phyloP scores from a whole-genome alignment of 1,284 basidiomycete genomes.

The Microbotryomycetes sp. region DNA sequence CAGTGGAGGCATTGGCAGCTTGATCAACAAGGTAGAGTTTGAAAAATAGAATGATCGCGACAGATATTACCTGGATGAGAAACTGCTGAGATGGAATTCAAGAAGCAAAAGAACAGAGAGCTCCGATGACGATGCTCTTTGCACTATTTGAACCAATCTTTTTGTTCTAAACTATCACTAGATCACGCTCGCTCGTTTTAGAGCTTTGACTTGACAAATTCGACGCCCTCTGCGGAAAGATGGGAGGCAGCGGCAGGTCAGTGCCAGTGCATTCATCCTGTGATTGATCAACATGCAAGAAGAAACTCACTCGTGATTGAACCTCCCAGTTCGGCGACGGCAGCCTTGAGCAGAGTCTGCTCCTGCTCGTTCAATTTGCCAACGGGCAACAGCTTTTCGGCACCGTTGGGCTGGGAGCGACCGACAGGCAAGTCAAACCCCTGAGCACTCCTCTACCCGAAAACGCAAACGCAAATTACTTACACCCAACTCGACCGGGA shows the following conservation, averaged over 20 bases:
- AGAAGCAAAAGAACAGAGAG: too few species aligned
- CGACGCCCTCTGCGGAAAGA: slow-evolving; percentile 3
- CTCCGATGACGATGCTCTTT: too few species aligned
- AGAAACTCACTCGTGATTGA: slow-evolving; percentile 44
- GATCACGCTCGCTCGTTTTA: background rate
- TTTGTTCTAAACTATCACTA: too few species aligned
- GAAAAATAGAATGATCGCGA: too few species aligned
- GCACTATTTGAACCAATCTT: too few species aligned
- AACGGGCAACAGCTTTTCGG: slow-evolving; percentile 50
- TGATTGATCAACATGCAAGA: too few species aligned
- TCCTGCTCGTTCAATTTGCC: slow-evolving; percentile 48
- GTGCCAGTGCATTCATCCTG: too few species aligned
- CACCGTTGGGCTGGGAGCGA: slow-evolving; percentile 42
- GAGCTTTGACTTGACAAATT: slow-evolving; percentile 4
- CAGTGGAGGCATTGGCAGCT: slow-evolving; percentile 43
- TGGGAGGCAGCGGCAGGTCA: background rate
- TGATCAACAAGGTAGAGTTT: slow-evolving; percentile 44
- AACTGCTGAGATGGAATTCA: too few species aligned
- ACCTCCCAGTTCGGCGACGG: slow-evolving; percentile 48
- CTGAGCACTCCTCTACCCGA: background rate
- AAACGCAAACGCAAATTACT: slow-evolving; percentile 23
- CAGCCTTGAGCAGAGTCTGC: slow-evolving; percentile 46
- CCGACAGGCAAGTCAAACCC: background rate
- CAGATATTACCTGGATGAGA: too few species aligned
- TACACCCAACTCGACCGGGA: slow-evolving; percentile 84